phyloP scores from a whole-genome alignment of 345 rosid genomes.

The Linum usitatissimum region DNA sequence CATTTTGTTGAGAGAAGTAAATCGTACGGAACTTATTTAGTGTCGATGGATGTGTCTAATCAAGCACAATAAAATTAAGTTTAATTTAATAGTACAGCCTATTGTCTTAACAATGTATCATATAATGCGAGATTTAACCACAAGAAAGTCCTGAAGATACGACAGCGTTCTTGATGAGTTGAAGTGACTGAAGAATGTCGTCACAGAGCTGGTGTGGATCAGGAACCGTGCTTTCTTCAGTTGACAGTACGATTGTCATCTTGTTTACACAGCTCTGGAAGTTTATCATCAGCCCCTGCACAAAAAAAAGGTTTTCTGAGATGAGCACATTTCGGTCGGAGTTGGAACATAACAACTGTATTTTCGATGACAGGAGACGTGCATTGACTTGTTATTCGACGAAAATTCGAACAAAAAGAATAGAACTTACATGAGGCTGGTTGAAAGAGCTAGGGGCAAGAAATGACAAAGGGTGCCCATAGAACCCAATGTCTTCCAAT shows the following conservation, averaged over 20 bases:
- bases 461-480: constrained; percentile 22
- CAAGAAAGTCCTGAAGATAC: not conserved
- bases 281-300: constrained; percentile 36
- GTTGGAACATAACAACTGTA: no score
- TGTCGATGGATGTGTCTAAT: no score
- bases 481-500: constrained; percentile 19
- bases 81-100: no score
- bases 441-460: constrained; percentile 26
- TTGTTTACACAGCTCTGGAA: constrained; percentile 30
- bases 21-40: no score
- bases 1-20: no score
- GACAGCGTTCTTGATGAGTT: constrained; percentile 19
- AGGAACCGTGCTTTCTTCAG: constrained; percentile 24
- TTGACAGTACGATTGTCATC: constrained; percentile 29
- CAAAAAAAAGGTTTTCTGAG: no score
- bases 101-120: no score
- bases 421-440: constrained; percentile 16
- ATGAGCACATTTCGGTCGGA: no score
- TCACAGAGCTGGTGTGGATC: constrained; percentile 32
- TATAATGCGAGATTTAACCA: no score
- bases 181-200: constrained; percentile 23
- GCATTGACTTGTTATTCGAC: not conserved
- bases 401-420: not conserved
- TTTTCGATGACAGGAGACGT: no score
- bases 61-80: no score